Evolutionary conservation across 2,329 filamentous ascomycete genomes (phyloP), one percentile per base, ranked within the genome.

Genomic region (Xylariaceae sp.): DNA sequence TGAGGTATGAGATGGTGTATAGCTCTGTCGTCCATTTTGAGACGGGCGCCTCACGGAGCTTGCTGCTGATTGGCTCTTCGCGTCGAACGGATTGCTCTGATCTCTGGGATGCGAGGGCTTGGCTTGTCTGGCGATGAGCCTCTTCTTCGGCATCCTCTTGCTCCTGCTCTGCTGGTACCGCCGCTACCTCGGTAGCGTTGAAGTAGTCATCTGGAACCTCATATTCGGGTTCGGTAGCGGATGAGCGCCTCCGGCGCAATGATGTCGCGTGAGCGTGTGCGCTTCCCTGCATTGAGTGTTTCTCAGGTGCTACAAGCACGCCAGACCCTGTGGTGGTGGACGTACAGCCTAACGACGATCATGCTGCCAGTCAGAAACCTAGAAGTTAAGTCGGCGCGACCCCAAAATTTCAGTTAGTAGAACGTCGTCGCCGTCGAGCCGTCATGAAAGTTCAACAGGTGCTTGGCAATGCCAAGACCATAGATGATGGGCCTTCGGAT

Each of bases 1-100:
- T 75, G 19, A 96, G 80, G 67, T 95, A 89, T 1, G 89, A 90
- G 52, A 90, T 65, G 2, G 85, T 90, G 69, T 90, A 89, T 52
- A 86, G 58, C 60, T 82, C 71, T 1, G 81, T 86, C 9, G 73
- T 74, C 27, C 74, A 62, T 49, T 68, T 72, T 1, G 83, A 84
- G 19, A 77, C 67, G 33, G 33, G 33, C 33, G 12, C 15, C 22
- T 27, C 22, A 27, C 22, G 22, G 22, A 27, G 22, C 22, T 27
- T 27, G 22, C 4, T 27, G 48, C 31, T n/a, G 17, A 12, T 32
- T 11, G n/a, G 18, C 19, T 17, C 14, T 15, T 39, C 17, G 47
- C 43, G 17, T 44, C 33, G 9, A 43, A 27, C 10, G 27, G 41
- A 27, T 47, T 42, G 36, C 19, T 44, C 38, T 43, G 42, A 45